These are phyloP conservation scores for Trichoderma orchidacearum DNA, from an alignment of 495 filamentous ascomycete genomes.

Conservation along the genomic window DNA sequence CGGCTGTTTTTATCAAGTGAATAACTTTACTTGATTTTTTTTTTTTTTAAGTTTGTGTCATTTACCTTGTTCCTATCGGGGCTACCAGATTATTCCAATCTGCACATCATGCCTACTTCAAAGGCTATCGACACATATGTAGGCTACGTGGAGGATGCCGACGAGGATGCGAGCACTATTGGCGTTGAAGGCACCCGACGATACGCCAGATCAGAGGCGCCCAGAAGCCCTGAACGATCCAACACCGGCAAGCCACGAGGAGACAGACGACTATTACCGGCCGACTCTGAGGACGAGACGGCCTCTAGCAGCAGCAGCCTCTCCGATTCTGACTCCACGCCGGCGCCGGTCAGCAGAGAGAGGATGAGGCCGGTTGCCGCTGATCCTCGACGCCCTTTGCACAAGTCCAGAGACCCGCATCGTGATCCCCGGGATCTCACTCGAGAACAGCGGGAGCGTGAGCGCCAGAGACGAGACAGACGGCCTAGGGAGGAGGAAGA, in stretches of 20 bases:
- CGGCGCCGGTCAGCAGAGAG: not conserved
- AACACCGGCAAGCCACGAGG: constrained; percentile 24
- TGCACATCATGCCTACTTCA: not conserved
- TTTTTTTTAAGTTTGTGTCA: not conserved
- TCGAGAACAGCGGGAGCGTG: not conserved
- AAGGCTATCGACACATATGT: not conserved
- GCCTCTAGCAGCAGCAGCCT: constrained; percentile 16
- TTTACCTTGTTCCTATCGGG: not conserved
- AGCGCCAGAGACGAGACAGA: not conserved
- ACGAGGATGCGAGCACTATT: constrained; percentile 26
- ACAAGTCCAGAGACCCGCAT: not conserved
- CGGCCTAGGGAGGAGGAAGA: not conserved
- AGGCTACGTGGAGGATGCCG: constrained; percentile 36
- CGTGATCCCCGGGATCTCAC: not conserved
- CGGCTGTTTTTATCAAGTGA: too few relatives aligned
- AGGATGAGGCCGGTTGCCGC: not conserved
- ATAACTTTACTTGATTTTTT: not conserved
- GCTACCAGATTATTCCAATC: not conserved
- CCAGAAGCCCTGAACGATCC: constrained; percentile 27
- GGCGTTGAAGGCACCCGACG: constrained; percentile 15
- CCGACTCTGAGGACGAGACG: constrained; percentile 11
- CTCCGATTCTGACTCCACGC: constrained; percentile 25
- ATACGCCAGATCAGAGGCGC: constrained; percentile 11
- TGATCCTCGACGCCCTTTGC: not conserved
- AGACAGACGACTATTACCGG: constrained; percentile 15